These are phyloP conservation scores for Hsuehochloa calcarea DNA, from an alignment of 176 grass and related monocot genomes.

Conservation along the genomic window DNA sequence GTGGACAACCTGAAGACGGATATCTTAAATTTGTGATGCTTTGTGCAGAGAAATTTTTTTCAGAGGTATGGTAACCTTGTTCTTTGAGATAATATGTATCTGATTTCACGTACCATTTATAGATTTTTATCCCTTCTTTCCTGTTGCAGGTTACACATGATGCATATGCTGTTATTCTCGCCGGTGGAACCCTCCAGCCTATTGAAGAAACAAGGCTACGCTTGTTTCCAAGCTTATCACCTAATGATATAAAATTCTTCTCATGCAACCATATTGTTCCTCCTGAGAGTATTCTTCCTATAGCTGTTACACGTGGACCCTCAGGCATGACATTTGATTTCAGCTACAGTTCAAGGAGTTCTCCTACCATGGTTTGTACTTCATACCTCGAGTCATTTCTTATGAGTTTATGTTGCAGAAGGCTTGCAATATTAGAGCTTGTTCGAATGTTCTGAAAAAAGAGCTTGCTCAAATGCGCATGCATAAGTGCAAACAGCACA, in stretches of 20 bases:
- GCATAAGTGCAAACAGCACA: neutral
- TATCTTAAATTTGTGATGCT: slow-evolving; percentile 97
- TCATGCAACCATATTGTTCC: slow-evolving; percentile 92
- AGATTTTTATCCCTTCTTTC: neutral
- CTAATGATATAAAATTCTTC: slow-evolving; percentile 67
- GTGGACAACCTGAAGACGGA: slow-evolving; percentile 55
- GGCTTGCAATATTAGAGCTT: neutral
- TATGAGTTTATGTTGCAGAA: slow-evolving; percentile 10
- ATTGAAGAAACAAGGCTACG: slow-evolving; percentile 94
- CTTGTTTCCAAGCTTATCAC: slow-evolving; percentile 56
- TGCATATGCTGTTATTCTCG: slow-evolving; percentile 71
- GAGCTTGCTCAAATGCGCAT: neutral
- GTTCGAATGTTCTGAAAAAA: neutral
- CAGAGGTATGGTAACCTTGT: slow-evolving; percentile 51
- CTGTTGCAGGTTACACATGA: slow-evolving; percentile 55
- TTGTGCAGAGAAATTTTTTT: slow-evolving; percentile 82
- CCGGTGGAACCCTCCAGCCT: slow-evolving; percentile 91
- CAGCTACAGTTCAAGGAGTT: slow-evolving; percentile 85
- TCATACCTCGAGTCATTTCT: neutral
- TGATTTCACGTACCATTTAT: neutral
- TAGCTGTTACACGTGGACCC: slow-evolving; percentile 78
- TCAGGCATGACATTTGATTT: slow-evolving; percentile 96
- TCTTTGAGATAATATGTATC: neutral
- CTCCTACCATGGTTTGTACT: slow-evolving; percentile 59
- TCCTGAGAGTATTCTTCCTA: slow-evolving; percentile 87